Evolutionary conservation across 129 eudicot genomes (phyloP), one percentile per base, ranked within the genome.

Genomic region (Deinandra increscens): DNA sequence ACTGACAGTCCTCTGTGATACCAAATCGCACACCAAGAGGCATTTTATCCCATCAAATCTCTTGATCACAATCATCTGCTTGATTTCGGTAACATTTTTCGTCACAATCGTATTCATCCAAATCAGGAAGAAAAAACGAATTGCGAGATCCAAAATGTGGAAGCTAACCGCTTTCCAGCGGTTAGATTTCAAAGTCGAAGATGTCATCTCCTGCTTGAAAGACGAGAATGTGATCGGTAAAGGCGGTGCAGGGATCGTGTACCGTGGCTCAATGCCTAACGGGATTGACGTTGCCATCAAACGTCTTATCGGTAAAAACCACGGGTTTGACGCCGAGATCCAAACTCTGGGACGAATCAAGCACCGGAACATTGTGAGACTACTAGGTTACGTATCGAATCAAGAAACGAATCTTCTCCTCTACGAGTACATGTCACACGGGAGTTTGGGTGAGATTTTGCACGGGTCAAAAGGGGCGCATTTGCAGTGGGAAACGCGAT

Each of bases 181-280:
- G 80, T 68, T 93, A 3, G 92, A 93, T 71, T 89, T 89, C 74
- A 85, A 78, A 68, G 95, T 75, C 0, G 95, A 89, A 15, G 98
- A 93, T 17, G 90, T 93, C 0, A 17, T 89, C 0, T 79, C 81
- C 3, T 85, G 95, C 62, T 61, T 93, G n/a, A 81, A 75, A 43
- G 98, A 93, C 31, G 98, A 89, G 81, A 93, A 89, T 76, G 76
- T 93, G 3, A 87, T 93, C 3, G 98, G 98, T 31, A 89, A 87
- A 82, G 98, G 98, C 0, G 98, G 97, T 15, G 98, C 97, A 0
- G 98, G 98, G 53, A 60, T 81, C 0, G 98, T 93, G 33, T 93
- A 89, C 80, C 83, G 92, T 7, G 98, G 98, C 15, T 79, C 88
- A 55, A 93, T 89, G 95, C 82, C 95, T 0, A 80, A 85, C 4